Evolutionary conservation across 371 early-diverging fungal genomes (phyloP).

Genomic region (Mucor piriformis): DNA sequence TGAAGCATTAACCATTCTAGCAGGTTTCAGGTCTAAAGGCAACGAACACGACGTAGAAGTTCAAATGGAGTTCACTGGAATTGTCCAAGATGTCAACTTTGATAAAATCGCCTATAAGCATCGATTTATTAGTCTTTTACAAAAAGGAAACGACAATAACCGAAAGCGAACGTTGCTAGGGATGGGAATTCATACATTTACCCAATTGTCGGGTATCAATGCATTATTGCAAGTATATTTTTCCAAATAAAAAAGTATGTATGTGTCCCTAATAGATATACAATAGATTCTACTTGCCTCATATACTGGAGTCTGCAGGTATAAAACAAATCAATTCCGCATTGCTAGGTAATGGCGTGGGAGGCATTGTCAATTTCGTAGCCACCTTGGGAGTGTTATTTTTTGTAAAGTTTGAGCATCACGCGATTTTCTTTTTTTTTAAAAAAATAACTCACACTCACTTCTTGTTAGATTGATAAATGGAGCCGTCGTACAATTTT

Average conservation of each 20-base stretch:
- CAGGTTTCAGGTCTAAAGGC: constrained; percentile 56
- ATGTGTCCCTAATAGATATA: neutral
- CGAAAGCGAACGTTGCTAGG: constrained; percentile 68
- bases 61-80: constrained; percentile 67
- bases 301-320: constrained; percentile 69
- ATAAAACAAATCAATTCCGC: constrained; percentile 50
- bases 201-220: constrained; percentile 81
- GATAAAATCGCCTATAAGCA: constrained; percentile 77
- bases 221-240: constrained; percentile 60
- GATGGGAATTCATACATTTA: constrained; percentile 69
- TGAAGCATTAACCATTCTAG: constrained; percentile 74
- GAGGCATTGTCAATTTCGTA: constrained; percentile 66
- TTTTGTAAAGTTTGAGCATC: too few relatives aligned
- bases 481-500: constrained; percentile 64
- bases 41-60: constrained; percentile 23
- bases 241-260: neutral
- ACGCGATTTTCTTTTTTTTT: too few relatives aligned
- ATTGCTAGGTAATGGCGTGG: constrained; percentile 67
- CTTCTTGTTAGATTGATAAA: constrained; percentile 62
- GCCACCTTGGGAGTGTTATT: constrained; percentile 73
- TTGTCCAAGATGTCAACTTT: constrained; percentile 70
- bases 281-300: constrained; percentile 60
- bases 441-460: too few relatives aligned
- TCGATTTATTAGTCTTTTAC: constrained; percentile 50
- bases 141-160: constrained; percentile 57